A percentile compares a stretch with the other conserved stretches of the same genome.
Evolutionary conservation across 1,284 basidiomycete species (phyloP).

Genomic region (Marasmius fiardii): DNA sequence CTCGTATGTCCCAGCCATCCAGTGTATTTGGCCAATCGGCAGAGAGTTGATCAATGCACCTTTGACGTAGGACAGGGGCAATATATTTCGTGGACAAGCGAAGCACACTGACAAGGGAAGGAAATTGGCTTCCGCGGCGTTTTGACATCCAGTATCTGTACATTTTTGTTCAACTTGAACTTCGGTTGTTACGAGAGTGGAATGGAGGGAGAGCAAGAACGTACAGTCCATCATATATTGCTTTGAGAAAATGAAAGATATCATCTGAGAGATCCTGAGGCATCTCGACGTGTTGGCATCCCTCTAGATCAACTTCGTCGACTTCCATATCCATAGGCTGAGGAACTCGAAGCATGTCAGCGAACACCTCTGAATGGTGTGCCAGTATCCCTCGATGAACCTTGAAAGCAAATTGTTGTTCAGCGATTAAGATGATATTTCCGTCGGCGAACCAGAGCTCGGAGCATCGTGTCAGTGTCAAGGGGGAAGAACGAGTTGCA

Average conservation of each 20-base stretch:
- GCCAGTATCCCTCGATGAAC: constrained; percentile 39
- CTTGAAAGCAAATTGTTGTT: constrained; percentile 30
- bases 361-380: constrained; percentile 40
- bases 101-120: constrained; percentile 53
- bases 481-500: not conserved
- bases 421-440: constrained; percentile 35
- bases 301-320: constrained; percentile 21
- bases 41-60: constrained; percentile 52
- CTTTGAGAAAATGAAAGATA: constrained; percentile 34
- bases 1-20: constrained; percentile 60
- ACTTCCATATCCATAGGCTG: constrained; percentile 17
- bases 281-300: constrained; percentile 29
- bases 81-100: constrained; percentile 70
- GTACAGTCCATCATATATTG: constrained; percentile 51
- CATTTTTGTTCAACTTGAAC: not conserved
- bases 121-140: constrained; percentile 48
- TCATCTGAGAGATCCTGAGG: constrained; percentile 26
- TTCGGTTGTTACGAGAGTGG: not conserved
- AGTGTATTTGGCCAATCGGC: constrained; percentile 64
- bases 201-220: constrained; percentile 11
- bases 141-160: constrained; percentile 14
- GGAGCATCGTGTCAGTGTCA: not conserved
- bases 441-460: constrained; percentile 38
- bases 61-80: constrained; percentile 53
- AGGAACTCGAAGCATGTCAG: constrained; percentile 34